Base-by-base conservation (phyloP, 1,284 basidiomycete genomes). In the Puccinia brachypodii region DNA sequence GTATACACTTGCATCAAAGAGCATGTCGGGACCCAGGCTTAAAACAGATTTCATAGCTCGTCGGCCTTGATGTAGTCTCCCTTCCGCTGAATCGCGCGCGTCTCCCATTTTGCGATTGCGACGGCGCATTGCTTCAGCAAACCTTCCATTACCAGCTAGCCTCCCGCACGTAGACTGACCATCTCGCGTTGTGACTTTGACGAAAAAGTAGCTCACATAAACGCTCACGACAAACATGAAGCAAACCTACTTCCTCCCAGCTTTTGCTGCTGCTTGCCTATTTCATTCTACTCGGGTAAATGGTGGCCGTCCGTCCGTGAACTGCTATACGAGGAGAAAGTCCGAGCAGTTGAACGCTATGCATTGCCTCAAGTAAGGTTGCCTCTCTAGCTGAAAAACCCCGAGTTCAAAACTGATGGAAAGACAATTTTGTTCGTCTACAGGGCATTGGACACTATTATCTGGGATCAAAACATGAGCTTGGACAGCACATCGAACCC, bases 361-460 rank as follows among this genome's bases (percentile, higher is more conserved):
- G 3, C 22, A 64, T 64, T 64, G 62, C 31, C 62, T 64, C 33
- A 64, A n/a, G 62, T 64, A 64, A 40, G 40, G 16, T 8, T 0
- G 16, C 8, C 62, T n/a, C 31, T 22, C 11, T 64, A 2, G 3
- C 33, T 19, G 7, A 38, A 3, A 64, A 40, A n/a, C 25, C 36
- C n/a, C 8, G 31, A 64, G 19, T 14, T 3, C 1, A 33, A 33
- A 22, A 13, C 56, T 38, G 62, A 40, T 64, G 36, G 31, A 64
- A 22, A n/a, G n/a, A n/a, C n/a, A 13, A 38, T 25, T 22, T 38
- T 62, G 13, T 13, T 7, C 38, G 25, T 19, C 22, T 19, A 36
- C 60, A 64, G 62, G n/a, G 62, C 62, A 31, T n/a, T 64, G 31
- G 62, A 64, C 19, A 64, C 62, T 40, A 64, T 64, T 40, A 14